Percentiles rank a stretch among this genome's conserved stretches.
Evolutionary conservation across 495 filamentous ascomycete genomes (phyloP).

Genomic region (Articulospora tetracladia): DNA sequence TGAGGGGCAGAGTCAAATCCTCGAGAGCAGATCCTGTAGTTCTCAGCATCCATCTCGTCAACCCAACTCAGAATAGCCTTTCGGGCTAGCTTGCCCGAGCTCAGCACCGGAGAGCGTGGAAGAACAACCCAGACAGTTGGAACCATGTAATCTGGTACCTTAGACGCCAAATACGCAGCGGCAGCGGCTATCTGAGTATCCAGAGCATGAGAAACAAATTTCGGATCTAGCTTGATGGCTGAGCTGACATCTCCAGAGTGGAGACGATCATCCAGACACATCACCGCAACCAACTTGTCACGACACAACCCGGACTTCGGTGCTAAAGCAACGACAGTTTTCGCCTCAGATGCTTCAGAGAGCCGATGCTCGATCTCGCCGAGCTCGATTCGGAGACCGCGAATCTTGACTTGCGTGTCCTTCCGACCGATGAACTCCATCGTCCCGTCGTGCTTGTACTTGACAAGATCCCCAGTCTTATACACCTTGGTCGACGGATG

Average conservation of each 20-base stretch:
- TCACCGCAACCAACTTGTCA: background rate
- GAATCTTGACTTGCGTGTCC: conserved; percentile 28
- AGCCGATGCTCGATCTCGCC: conserved; percentile 40
- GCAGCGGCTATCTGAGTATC: background rate
- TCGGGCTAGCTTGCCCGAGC: background rate
- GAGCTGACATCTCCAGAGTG: background rate
- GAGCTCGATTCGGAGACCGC: conserved; percentile 29
- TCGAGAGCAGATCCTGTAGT: background rate
- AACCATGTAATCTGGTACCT: conserved; percentile 26
- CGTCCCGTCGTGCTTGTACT: conserved; percentile 33
- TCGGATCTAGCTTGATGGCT: background rate
- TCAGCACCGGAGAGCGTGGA: background rate
- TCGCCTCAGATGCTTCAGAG: background rate
- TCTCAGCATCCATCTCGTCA: background rate
- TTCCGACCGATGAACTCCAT: conserved; percentile 31
- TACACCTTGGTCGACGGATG: conserved; percentile 44
- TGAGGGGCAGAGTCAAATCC: too few species aligned
- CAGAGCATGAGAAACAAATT: too few species aligned
- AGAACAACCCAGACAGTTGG: conserved; percentile 5
- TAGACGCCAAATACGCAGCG: background rate
- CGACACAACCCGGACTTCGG: background rate
- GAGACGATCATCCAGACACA: background rate
- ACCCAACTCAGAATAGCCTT: background rate
- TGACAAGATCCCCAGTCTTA: conserved; percentile 35
- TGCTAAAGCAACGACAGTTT: background rate